Evolutionary conservation across 108 stramenopile genomes (phyloP), one percentile per base, ranked within the genome.

Genomic region (Nitzschia putrida): DNA sequence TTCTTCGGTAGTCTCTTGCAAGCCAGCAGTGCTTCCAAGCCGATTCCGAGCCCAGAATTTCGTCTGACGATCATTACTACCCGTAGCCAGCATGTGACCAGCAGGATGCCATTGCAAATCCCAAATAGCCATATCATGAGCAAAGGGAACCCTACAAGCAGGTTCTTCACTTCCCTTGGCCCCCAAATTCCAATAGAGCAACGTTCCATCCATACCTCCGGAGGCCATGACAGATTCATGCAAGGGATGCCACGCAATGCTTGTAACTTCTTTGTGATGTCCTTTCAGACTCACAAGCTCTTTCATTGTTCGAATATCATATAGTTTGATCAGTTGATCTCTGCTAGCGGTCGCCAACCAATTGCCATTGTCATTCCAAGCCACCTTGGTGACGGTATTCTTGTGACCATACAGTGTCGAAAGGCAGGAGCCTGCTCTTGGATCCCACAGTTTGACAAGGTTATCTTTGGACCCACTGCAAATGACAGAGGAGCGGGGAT

Each of bases 81-180:
- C 96, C 11, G 93, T 93, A 0, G 96, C 96, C 25, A 98, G 68
- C 67, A 93, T 76, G 70, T 97, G 95, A 8, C 98, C 98, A 8
- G 90, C 85, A 4, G 98, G 98, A 79, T 97, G 96, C 96, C 96
- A 98, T 70, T 88, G 88, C 81, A 97, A 74, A 77, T 94, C 93
- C 96, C 96, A 97, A 67, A 98, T 91, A 23, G 98, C 93, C 86
- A 93, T 92, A 47, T 98, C 96, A 79, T 98, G 97, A 18, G 97
- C 97, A 71, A 76, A 92, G 10, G 86, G 95, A 21, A 95, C 81
- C 50, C 80, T 83, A 16, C 86, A 91, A 0, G 80, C 80, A 5
- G 93, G 91, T 57, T 92, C 89, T 55, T 91, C 90, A 6, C 77
- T 72, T n/a, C 91, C 90, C 76, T 92, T 94, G 42, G 94, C 85